Base-by-base conservation (phyloP, 768 basidiomycete genomes). In the Pilatotrama ljubarskyi region DNA sequence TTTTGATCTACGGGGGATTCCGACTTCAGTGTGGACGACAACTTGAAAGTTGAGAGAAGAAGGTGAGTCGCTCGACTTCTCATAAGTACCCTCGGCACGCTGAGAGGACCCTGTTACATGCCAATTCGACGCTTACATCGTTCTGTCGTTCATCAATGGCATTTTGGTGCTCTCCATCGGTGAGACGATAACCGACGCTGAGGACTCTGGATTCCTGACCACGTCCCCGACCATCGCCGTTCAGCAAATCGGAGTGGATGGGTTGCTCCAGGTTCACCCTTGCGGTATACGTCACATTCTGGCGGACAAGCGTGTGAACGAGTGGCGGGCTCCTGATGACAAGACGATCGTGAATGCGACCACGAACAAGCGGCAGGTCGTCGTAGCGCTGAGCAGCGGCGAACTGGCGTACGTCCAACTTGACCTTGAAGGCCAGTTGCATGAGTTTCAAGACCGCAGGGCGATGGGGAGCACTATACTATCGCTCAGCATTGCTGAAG, bases 331-430 rank as follows among this genome's bases (percentile, higher is more conserved):
- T 17, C 95, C 95, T 0, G 77, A 83, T 40, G 92, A 93, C 42
- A 88, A 83, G 73, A 90, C 91, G 5, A 98, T 98, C 65, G 93
- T 98, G 2, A 82, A 86, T 38, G 95, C 96, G 8, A 90, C 97
- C 2, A 98, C 95, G 41, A 99, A 99, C 77, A 94, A 95, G 74
- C 83, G 96, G 29, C 97, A 99, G 69, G 95, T 99, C 29, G 95
- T 97, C 38, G 92, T 96, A 37, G 97, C 96, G 0, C 74, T 98
- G 52, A 95, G 91, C 72, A 90, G 90, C 13, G 94, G 93, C n/a
- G 97, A 99, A 77, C 78, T 98, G 42, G 95, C 98, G 8, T 99
- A 99, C 78, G 98, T 98, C 62, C 95, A 98, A 75, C 77, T 99
- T 65, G 96, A 99, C 74, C 74, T 94, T 60, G 95, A 98, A 64